These are phyloP conservation scores for Aspergillus cristatus DNA, from an alignment of 495 filamentous ascomycete genomes.

Conservation along the genomic window DNA sequence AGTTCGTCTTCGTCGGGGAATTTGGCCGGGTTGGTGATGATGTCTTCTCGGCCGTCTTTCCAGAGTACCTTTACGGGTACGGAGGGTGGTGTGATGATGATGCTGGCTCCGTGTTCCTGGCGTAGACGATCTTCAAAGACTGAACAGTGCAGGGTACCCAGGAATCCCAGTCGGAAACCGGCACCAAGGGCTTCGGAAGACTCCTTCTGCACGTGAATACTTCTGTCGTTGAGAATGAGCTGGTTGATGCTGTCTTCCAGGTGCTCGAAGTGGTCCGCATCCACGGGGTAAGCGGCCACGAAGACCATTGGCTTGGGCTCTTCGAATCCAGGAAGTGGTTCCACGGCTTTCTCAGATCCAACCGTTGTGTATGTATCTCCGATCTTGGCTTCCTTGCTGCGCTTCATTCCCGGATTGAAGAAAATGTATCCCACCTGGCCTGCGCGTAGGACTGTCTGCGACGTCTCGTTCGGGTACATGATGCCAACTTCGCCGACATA, in stretches of 20 bases:
- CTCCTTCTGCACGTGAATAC: constrained; percentile 88
- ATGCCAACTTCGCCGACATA: constrained; percentile 94
- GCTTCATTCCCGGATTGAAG: constrained; percentile 98
- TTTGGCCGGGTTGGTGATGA: constrained; percentile 74
- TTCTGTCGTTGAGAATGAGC: constrained; percentile 87
- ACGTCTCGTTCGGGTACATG: constrained; percentile 83
- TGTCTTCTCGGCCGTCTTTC: constrained; percentile 58
- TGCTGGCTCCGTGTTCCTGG: constrained; percentile 87
- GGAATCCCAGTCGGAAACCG: constrained; percentile 87
- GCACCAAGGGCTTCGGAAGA: constrained; percentile 87
- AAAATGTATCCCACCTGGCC: constrained; percentile 93
- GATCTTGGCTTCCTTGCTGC: constrained; percentile 87
- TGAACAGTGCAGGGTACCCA: constrained; percentile 94
- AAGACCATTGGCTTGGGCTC: constrained; percentile 99
- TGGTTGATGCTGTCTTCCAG: constrained; percentile 93
- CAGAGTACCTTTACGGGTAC: constrained; percentile 84
- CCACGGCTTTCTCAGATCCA: constrained; percentile 65
- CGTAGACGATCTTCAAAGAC: constrained; percentile 96
- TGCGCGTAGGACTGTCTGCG: constrained; percentile 69
- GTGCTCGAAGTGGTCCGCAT: constrained; percentile 77
- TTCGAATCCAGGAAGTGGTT: constrained; percentile 84
- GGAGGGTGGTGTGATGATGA: constrained; percentile 94
- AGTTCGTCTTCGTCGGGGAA: constrained; percentile 70
- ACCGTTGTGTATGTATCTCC: constrained; percentile 91
- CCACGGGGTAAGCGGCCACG: constrained; percentile 88